Evolutionary conservation across 177 flowering plant species (phyloP).

Genomic region (Vitis hybrid): DNA sequence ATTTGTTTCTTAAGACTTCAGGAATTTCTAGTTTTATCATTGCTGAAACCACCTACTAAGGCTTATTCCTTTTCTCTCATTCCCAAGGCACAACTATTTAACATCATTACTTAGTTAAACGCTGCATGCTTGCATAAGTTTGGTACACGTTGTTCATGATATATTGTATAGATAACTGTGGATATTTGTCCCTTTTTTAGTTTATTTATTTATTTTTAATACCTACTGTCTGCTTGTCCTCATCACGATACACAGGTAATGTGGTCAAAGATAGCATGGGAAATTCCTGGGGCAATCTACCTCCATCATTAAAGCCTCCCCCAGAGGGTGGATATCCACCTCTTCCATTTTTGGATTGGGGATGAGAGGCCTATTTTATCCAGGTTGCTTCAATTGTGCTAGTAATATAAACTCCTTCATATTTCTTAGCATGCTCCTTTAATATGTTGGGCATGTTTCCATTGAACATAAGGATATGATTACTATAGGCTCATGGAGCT

Average conservation of each 20-base stretch:
- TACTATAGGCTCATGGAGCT: neutral
- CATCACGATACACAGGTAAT: constrained; percentile 33
- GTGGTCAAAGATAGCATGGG: constrained; percentile 42
- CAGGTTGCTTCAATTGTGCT: no score
- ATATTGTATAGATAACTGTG: no score
- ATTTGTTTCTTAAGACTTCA: neutral
- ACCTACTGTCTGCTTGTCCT: neutral
- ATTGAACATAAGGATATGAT: neutral
- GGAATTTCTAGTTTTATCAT: constrained; percentile 1
- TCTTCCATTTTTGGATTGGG: constrained; percentile 86
- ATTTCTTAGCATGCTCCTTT: no score
- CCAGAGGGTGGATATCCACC: constrained; percentile 86
- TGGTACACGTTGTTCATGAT: no score
- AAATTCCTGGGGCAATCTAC: constrained; percentile 67
- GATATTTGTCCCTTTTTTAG: neutral
- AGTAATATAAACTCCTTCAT: neutral
- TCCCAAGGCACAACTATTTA: neutral
- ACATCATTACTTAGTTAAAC: neutral
- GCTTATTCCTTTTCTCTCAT: neutral
- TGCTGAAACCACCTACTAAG: neutral
- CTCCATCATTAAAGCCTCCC: constrained; percentile 85
- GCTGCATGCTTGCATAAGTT: no score
- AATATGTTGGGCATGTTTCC: neutral
- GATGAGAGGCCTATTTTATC: constrained; percentile 30
- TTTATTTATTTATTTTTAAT: neutral